A percentile compares a stretch with the other conserved stretches of the same genome.
Conservation (phyloP, 352 stramenopile species). For the Globisporangium takayamanum region DNA sequence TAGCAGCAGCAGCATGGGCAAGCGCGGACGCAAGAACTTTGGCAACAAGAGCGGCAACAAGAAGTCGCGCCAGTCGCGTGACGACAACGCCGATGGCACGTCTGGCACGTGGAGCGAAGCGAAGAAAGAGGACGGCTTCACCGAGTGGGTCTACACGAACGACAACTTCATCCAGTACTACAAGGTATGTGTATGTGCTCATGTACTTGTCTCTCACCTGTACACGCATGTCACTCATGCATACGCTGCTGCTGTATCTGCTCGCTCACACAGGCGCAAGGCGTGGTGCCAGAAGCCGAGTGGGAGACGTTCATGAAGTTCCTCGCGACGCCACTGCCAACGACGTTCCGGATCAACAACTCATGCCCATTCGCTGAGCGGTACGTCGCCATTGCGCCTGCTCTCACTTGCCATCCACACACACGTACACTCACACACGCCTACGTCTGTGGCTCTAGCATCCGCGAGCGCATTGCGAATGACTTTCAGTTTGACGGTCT, state of each 20-base stretch:
- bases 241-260: neutral
- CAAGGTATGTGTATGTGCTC: slow-evolving; percentile 24
- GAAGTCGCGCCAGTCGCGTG: slow-evolving; percentile 12
- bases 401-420: neutral
- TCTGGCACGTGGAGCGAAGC: slow-evolving; percentile 33
- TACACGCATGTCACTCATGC: no score
- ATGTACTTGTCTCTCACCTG: neutral
- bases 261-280: slow-evolving; percentile 43
- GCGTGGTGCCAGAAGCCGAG: slow-evolving; percentile 73
- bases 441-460: slow-evolving; percentile 30
- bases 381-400: slow-evolving; percentile 23
- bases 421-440: neutral
- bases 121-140: slow-evolving; percentile 69
- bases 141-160: slow-evolving; percentile 86
- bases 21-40: slow-evolving; percentile 37
- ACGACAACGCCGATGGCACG: slow-evolving; percentile 7
- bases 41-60: slow-evolving; percentile 32
- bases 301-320: slow-evolving; percentile 89
- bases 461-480: slow-evolving; percentile 75
- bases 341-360: slow-evolving; percentile 92
- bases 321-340: slow-evolving; percentile 85
- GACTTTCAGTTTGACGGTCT: slow-evolving; percentile 85
- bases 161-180: slow-evolving; percentile 84
- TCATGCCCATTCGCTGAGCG: slow-evolving; percentile 79
- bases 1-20: slow-evolving; percentile 29